These are phyloP conservation scores for Coemansia sp. DNA, from an alignment of 192 early-diverging fungal genomes.

Conservation along the genomic window DNA sequence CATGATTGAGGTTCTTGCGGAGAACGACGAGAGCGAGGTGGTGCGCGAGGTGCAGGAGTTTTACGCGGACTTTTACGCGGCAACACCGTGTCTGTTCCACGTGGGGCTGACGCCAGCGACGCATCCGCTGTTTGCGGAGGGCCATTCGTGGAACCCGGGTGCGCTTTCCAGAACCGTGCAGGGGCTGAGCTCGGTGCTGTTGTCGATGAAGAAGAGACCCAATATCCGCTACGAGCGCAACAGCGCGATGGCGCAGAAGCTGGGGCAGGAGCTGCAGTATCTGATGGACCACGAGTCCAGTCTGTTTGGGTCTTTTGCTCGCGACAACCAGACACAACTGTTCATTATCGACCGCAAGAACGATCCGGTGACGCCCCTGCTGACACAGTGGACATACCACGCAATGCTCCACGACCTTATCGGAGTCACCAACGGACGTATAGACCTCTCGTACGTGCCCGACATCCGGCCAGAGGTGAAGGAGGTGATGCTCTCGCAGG, in stretches of 20 bases:
- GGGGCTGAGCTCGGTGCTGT: constrained; percentile 72
- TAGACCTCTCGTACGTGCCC: constrained; percentile 87
- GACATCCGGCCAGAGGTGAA: constrained; percentile 79
- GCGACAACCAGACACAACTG: constrained; percentile 82
- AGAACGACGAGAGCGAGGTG: constrained; percentile 92
- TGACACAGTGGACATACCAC: constrained; percentile 98
- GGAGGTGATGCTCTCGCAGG: constrained; percentile 89
- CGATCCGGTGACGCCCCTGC: constrained; percentile 92
- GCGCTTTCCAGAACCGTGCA: constrained; percentile 78
- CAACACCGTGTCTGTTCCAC: constrained; percentile 81
- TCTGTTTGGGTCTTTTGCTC: constrained; percentile 46
- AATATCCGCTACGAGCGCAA: constrained; percentile 87
- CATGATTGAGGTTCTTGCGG: constrained; percentile 88
- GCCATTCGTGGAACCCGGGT: constrained; percentile 74
- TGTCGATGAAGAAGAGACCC: constrained; percentile 91
- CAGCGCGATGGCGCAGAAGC: constrained; percentile 77
- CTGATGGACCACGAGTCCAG: constrained; percentile 48
- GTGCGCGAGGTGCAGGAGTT: constrained; percentile 97
- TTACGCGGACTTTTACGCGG: constrained; percentile 88
- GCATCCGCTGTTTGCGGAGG: constrained; percentile 73
- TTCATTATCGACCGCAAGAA: constrained; percentile 91
- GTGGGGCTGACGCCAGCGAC: constrained; percentile 65
- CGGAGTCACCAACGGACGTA: constrained; percentile 89
- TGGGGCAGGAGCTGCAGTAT: constrained; percentile 70
- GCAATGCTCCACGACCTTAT: constrained; percentile 97